Conservation (phyloP, 1,284 basidiomycete species). For the Sphaerobolus stellatus region DNA sequence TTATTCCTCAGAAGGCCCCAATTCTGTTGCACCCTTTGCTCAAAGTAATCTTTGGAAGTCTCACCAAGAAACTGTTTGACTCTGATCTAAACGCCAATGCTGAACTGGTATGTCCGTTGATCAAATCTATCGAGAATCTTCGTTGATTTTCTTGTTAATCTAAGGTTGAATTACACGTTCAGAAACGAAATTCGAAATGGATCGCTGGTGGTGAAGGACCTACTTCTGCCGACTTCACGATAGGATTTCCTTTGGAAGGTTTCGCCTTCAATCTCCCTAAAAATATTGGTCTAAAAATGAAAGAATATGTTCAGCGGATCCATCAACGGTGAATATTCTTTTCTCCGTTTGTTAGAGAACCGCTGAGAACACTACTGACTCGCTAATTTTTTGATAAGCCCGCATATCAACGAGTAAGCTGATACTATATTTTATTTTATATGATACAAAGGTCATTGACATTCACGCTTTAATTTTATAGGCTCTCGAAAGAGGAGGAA, state of each 20-base stretch:
- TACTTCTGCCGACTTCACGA: conserved; percentile 41
- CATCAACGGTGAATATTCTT: conserved; percentile 30
- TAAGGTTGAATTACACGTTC: conserved; percentile 39
- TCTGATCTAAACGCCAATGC: conserved; percentile 34
- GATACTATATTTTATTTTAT: background rate
- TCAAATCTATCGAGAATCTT: conserved; percentile 15
- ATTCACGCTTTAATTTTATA: too few species aligned
- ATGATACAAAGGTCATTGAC: too few species aligned
- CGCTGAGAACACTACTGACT: background rate
- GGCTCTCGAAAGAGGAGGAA: too few species aligned
- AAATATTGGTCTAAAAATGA: conserved; percentile 26
- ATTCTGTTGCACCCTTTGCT: conserved; percentile 38
- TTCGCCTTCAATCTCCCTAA: conserved; percentile 10
- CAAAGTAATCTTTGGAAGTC: conserved; percentile 28
- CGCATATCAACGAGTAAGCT: conserved; percentile 36
- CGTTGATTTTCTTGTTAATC: background rate
- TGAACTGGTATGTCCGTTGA: conserved; percentile 28
- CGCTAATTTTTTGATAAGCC: conserved; percentile 30
- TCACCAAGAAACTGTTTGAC: conserved; percentile 28
- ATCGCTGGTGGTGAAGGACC: conserved; percentile 40
- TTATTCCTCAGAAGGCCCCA: conserved; percentile 34
- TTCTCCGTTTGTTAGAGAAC: background rate
- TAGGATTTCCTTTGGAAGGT: conserved; percentile 36
- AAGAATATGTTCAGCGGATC: conserved; percentile 30
- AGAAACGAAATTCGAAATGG: conserved; percentile 29